A percentile compares a stretch with the other conserved stretches of the same genome.
Evolutionary conservation across 2,329 filamentous ascomycete species (phyloP).

Genomic region (Epichloe gansuensis): DNA sequence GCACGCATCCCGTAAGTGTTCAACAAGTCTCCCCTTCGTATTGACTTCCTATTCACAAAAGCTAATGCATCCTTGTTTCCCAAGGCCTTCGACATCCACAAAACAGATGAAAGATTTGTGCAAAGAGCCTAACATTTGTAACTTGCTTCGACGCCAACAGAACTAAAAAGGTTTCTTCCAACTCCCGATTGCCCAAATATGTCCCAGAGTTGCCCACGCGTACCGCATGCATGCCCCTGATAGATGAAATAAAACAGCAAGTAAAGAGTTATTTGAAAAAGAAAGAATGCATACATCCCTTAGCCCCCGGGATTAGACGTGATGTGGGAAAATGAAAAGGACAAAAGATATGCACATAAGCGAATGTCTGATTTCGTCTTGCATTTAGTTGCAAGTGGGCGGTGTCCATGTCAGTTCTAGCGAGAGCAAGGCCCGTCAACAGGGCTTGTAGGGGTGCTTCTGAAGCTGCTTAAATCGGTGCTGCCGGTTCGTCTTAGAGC

Average conservation of each 20-base stretch:
- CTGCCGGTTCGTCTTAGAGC: constrained; percentile 76
- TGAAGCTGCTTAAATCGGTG: constrained; percentile 53
- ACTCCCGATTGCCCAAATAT: constrained; percentile 7
- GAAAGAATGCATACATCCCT: constrained; percentile 1
- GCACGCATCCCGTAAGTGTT: too few species aligned
- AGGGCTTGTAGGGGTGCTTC: constrained; percentile 48
- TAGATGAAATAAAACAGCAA: background rate
- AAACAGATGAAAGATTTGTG: background rate
- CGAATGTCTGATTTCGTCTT: background rate
- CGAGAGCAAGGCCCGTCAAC: constrained; percentile 29
- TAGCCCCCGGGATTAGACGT: background rate
- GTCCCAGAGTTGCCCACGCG: constrained; percentile 1
- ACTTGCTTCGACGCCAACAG: constrained; percentile 4
- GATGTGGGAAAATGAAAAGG: background rate
- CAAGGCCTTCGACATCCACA: background rate
- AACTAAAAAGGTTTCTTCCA: background rate
- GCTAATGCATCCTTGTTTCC: background rate
- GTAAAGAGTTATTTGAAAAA: constrained; percentile 5
- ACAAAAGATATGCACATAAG: background rate
- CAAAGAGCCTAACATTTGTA: background rate
- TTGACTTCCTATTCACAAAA: background rate
- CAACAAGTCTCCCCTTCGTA: background rate
- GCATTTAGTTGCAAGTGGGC: background rate
- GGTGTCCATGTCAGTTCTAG: constrained; percentile 6
- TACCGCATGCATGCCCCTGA: background rate